Conservation (phyloP, 2,329 filamentous ascomycete genomes). For the Escovopsis sp. region DNA sequence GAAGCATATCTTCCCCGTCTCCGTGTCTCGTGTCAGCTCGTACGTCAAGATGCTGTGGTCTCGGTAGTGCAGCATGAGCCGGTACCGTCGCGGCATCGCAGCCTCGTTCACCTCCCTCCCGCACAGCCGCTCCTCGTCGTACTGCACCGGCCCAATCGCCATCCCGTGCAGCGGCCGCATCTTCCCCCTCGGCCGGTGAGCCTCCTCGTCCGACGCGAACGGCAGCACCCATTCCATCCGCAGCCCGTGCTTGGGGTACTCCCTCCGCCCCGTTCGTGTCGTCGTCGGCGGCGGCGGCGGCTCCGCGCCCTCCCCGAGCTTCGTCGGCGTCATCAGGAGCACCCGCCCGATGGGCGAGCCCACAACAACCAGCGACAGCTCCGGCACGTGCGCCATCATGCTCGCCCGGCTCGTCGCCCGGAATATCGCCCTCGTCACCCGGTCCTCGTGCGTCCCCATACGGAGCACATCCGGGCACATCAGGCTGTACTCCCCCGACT, state of each 20-base stretch:
- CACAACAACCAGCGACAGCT: slow-evolving; percentile 53
- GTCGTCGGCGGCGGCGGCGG: slow-evolving; percentile 4
- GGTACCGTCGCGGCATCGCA: slow-evolving; percentile 35
- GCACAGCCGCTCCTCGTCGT: slow-evolving; percentile 15
- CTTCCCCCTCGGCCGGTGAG: slow-evolving; percentile 21
- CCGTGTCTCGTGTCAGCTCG: slow-evolving; percentile 37
- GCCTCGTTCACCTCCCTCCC: slow-evolving; percentile 9
- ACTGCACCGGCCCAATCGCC: slow-evolving; percentile 50
- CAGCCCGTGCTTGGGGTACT: slow-evolving; percentile 27
- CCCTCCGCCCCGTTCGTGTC: slow-evolving; percentile 7
- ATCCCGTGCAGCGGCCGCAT: slow-evolving; percentile 48
- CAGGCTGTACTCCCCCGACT: slow-evolving; percentile 15
- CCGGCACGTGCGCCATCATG: slow-evolving; percentile 50
- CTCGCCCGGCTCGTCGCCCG: slow-evolving; percentile 30
- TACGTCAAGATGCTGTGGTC: slow-evolving; percentile 58
- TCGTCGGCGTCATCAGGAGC: slow-evolving; percentile 43
- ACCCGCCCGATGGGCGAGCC: slow-evolving; percentile 54
- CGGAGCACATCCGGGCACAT: slow-evolving; percentile 17
- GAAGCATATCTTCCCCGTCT: slow-evolving; percentile 21
- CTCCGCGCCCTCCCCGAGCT: slow-evolving; percentile 11
- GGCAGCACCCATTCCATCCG: slow-evolving; percentile 40
- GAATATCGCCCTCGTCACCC: slow-evolving; percentile 13
- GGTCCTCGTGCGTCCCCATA: slow-evolving; percentile 12
- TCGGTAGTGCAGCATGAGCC: slow-evolving; percentile 56
- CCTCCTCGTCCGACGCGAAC: slow-evolving; percentile 29